Percentiles rank a stretch among this genome's conserved stretches.
phyloP scores from a whole-genome alignment of 345 rosid genomes.

The Moricandia arvensis region DNA sequence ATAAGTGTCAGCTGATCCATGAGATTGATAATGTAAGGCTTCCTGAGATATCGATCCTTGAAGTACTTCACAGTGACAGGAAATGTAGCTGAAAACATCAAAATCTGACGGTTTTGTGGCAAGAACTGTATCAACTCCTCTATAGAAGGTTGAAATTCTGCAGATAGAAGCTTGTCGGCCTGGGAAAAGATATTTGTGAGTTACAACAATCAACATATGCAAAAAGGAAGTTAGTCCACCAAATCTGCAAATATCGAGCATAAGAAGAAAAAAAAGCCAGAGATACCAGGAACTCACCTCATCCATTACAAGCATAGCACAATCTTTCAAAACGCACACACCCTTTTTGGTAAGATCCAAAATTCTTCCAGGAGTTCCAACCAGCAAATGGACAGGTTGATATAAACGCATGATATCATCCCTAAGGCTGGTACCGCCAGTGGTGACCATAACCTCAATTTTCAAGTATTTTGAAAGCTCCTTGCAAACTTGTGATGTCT shows the following conservation, averaged over 20 bases:
- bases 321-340: slow-evolving; percentile 86
- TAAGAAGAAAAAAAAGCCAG: not conserved
- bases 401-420: slow-evolving; percentile 98
- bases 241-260: not conserved
- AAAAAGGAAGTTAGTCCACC: not conserved
- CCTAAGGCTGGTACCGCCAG: slow-evolving; percentile 96
- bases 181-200: slow-evolving; percentile 2
- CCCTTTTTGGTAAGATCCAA: slow-evolving; percentile 93
- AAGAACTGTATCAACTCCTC: slow-evolving; percentile 92
- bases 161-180: slow-evolving; percentile 53
- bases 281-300: slow-evolving; percentile 52
- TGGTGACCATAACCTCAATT: slow-evolving; percentile 96
- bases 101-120: slow-evolving; percentile 76
- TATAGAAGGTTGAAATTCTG: slow-evolving; percentile 94
- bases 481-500: slow-evolving; percentile 98
- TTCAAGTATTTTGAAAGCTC: slow-evolving; percentile 92
- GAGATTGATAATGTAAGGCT: slow-evolving; percentile 90
- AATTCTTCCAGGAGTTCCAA: slow-evolving; percentile 98
- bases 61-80: slow-evolving; percentile 99
- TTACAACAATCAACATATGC: not conserved
- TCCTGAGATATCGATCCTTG: slow-evolving; percentile 79
- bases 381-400: slow-evolving; percentile 96
- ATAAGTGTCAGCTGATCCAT: slow-evolving; percentile 98
- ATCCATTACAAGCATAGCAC: slow-evolving; percentile 94
- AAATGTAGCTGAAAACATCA: slow-evolving; percentile 98